phyloP scores from a whole-genome alignment of 2,329 filamentous ascomycete genomes.

The Periconia macrospinosa region DNA sequence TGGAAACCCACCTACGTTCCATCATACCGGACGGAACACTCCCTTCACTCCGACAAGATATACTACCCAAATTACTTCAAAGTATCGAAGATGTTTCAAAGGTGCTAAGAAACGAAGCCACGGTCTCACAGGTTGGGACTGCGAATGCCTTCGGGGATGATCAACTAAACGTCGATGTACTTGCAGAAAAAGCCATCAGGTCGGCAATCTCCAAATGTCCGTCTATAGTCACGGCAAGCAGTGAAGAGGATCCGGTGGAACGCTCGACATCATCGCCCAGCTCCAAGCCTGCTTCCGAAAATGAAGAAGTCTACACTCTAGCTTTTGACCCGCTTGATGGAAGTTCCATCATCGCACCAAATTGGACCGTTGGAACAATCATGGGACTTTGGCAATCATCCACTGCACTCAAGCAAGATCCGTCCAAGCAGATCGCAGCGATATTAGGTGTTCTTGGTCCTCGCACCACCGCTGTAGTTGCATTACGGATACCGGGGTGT shows the following conservation, averaged over 20 bases:
- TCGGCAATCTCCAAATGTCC: conserved; percentile 56
- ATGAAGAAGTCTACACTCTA: conserved; percentile 56
- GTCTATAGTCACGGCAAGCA: conserved; percentile 61
- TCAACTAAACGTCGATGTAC: conserved; percentile 61
- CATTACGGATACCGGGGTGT: conserved; percentile 52
- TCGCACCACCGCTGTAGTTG: conserved; percentile 53
- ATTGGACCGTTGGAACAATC: conserved; percentile 56
- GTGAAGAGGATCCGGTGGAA: conserved; percentile 64
- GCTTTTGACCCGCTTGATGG: conserved; percentile 68
- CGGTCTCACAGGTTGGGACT: conserved; percentile 26
- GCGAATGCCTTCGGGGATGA: conserved; percentile 59
- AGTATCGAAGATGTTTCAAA: conserved; percentile 1
- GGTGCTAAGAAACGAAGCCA: conserved; percentile 3
- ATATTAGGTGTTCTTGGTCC: conserved; percentile 41
- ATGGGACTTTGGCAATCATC: conserved; percentile 56
- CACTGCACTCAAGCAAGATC: conserved; percentile 24
- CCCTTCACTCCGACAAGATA: conserved; percentile 1
- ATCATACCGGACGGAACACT: background rate
- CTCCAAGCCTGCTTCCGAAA: background rate
- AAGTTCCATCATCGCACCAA: conserved; percentile 56
- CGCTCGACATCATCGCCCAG: conserved; percentile 20
- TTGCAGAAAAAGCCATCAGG: conserved; percentile 60
- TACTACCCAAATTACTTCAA: conserved; percentile 7
- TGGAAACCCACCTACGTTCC: background rate
- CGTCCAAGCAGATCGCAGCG: conserved; percentile 30